Base-by-base conservation (phyloP, 1,284 basidiomycete species). In the Rhodotorula sp. region DNA sequence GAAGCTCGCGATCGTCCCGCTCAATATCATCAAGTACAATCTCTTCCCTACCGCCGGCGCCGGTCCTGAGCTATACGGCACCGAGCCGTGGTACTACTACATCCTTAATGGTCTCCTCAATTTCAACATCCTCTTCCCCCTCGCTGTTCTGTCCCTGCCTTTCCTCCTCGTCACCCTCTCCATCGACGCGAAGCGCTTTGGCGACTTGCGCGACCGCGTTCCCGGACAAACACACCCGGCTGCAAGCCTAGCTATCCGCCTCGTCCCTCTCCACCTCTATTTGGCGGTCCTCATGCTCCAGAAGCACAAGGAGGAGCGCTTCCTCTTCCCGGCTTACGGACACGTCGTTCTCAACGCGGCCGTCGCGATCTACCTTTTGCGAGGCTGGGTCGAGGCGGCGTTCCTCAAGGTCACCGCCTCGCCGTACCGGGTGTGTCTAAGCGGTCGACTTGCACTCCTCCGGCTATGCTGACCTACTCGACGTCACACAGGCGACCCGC, bases 221-320 rank as follows among this genome's bases (percentile, higher is more conserved):
- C 64, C 73, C 15, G 73, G 67, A 28, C 71, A 74, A 62, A 77
- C 74, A 6, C 58, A 69, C 24, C 73, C 77, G 13, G 68, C 76
- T 13, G 51, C 70, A 0, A 81, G 94, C 40, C 82, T 98, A 52
- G 85, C 85, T 0, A 78, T 94, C 64, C 86, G 94, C 54, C 83
- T 98, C 24, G 80, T 86, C 10, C 94, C 94, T 1, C 86, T 95
- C 76, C 98, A 99, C 81, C 76, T 97, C 37, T 99, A 96, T 94
- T 78, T 90, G 58, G 85, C 80, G 4, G 87, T 96, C 72, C 82
- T 99, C 72, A 88, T 86, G 13, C 72, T 84, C 2, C 96, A 99
- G 81, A 82, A 89, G 9, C 96, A 99, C 82, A 99, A 99, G 82
- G 96, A 99, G 81, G 96, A 99, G 80, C 85, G 96, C 31, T 99